Conservation (phyloP, 768 basidiomycete species). For the Hygrocybe punicea region DNA sequence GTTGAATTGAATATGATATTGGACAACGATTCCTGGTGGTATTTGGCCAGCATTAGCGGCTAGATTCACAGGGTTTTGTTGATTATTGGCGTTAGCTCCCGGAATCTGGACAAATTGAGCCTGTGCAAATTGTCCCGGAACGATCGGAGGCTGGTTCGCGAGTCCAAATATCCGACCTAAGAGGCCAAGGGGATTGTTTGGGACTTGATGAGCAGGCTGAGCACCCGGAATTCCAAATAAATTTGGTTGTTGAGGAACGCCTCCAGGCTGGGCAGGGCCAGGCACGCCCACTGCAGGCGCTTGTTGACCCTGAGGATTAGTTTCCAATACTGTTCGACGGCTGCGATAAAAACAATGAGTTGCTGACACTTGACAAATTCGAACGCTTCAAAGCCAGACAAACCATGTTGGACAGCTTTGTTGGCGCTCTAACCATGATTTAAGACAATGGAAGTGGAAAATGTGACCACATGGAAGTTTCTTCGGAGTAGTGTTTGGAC, state of each 20-base stretch:
- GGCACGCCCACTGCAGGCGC: conserved; percentile 30
- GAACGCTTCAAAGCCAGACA: conserved; percentile 25
- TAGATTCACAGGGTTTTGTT: conserved; percentile 32
- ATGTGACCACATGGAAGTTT: conserved; percentile 95
- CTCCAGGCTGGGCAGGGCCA: conserved; percentile 22
- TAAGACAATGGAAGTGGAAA: conserved; percentile 96
- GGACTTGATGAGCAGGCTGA: conserved; percentile 32
- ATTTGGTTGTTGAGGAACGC: conserved; percentile 32
- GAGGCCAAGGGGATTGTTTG: conserved; percentile 51
- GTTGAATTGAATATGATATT: conserved; percentile 64
- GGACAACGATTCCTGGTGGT: conserved; percentile 51
- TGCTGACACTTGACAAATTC: conserved; percentile 11
- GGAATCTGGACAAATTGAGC: conserved; percentile 7
- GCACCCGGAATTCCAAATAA: conserved; percentile 25
- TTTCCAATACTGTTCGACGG: conserved; percentile 74
- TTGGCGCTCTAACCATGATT: conserved; percentile 97
- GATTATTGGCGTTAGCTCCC: conserved; percentile 16
- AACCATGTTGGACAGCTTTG: conserved; percentile 99
- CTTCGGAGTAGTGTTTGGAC: conserved; percentile 94
- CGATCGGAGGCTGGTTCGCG: conserved; percentile 42
- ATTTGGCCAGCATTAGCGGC: conserved; percentile 24
- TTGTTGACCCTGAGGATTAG: conserved; percentile 35
- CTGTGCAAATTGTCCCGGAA: conserved; percentile 28
- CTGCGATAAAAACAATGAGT: conserved; percentile 34
- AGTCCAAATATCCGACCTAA: conserved; percentile 57